Evolutionary conservation across 495 filamentous ascomycete genomes (phyloP), one percentile per base, ranked within the genome.

Genomic region (Penicillium turbatum): DNA sequence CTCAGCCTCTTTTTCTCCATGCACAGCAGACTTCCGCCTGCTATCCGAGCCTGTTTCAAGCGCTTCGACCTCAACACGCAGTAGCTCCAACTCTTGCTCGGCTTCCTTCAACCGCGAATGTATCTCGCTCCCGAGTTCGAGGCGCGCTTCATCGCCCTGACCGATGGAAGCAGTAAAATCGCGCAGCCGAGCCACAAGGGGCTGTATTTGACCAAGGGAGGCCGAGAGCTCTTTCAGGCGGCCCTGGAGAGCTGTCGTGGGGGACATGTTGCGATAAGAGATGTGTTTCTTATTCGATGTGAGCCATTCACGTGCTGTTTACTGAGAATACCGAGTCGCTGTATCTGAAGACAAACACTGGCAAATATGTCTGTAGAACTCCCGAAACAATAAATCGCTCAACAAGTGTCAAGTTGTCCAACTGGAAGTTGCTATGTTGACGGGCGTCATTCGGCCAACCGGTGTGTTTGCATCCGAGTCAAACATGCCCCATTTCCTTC

Each of bases 121-220:
- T 51, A 97, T 96, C 65, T 93, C 89, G 19, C 81, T 70, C 44
- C 82, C 82, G 8, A 98, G 81, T 64, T 96, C 93, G n/a, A 85
- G 52, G 30, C 86, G 80, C 8, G 83, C 82, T 61, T 89, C 81
- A 43, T 82, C 80, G 10, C 83, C 82, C 54, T 77, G 67, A 63
- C 75, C 55, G 78, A 77, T 31, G 76, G 80, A 77, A 55, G 85
- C 81, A 34, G 85, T 79, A 55, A 92, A 77, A 59, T 80, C 86
- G 26, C 82, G 78, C 8, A 96, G 79, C 6, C 87, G 86, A 44
- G 83, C 70, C 53, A 96, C 88, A 12, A 95, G 80, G n/a, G 85
- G 82, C 51, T 85, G 78, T 19, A 86, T 82, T 55, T 86, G 76
- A 58, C 77, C 80, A 31, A 89, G 81, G 15, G 83, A 75, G 44